Conservation (phyloP, 768 basidiomycete species). For the Leccinum variicolor region DNA sequence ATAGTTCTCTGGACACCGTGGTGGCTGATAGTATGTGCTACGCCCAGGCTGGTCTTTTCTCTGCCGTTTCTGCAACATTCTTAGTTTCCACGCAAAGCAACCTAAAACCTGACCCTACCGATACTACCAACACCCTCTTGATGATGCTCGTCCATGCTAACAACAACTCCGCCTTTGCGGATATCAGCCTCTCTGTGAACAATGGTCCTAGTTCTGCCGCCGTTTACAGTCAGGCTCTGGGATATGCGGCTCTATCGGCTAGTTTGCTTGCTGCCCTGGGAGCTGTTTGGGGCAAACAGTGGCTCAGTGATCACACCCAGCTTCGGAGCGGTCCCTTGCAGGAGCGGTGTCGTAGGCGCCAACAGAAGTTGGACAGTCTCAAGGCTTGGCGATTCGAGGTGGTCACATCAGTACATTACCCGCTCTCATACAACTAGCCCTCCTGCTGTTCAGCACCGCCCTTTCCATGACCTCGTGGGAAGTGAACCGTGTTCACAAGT, state of each 20-base stretch:
- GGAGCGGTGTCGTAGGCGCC: constrained; percentile 13
- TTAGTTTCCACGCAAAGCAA: constrained; percentile 34
- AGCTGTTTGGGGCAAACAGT: constrained; percentile 17
- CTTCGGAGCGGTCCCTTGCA: constrained; percentile 11
- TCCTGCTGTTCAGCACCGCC: constrained; percentile 18
- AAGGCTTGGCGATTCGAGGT: constrained; percentile 15
- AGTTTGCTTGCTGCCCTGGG: constrained; percentile 23
- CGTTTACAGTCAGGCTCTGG: constrained; percentile 16
- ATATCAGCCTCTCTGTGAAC: constrained; percentile 9
- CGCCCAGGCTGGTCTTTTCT: constrained; percentile 40
- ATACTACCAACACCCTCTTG: constrained; percentile 28
- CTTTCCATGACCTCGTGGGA: constrained; percentile 15
- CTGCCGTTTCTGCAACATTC: constrained; percentile 37
- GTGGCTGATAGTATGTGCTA: neutral
- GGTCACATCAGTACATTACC: constrained; percentile 13
- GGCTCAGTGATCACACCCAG: constrained; percentile 7
- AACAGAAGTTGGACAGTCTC: constrained; percentile 18
- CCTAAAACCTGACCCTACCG: constrained; percentile 30
- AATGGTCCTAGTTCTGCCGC: constrained; percentile 14
- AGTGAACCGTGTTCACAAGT: constrained; percentile 5
- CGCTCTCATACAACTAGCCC: constrained; percentile 18
- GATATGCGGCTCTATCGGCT: constrained; percentile 20
- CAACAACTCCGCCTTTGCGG: constrained; percentile 10
- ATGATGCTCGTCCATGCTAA: constrained; percentile 13
- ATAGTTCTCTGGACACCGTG: neutral